Base-by-base conservation (phyloP, 2,329 filamentous ascomycete genomes). In the Pyrenochaeta sp. region DNA sequence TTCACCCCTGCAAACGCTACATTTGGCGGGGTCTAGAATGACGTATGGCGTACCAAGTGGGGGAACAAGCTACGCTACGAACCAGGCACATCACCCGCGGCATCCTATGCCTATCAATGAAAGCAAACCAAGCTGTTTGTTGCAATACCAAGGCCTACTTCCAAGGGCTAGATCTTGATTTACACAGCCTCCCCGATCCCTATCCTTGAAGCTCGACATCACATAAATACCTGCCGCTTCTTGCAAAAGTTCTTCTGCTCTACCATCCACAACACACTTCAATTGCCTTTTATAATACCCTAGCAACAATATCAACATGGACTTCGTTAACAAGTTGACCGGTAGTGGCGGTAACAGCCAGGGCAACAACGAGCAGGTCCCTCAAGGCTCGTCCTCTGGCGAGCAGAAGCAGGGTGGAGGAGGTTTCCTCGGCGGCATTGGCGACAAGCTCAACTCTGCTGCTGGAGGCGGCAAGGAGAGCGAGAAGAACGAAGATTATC, bases 401-500 rank as follows among this genome's bases (percentile, higher is more conserved):
- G 61, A 76, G 53, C 69, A 27, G 23, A 27, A 76, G 61, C 58
- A 76, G 53, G 51, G 71, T 27, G 66, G 68, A 23, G 80, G 81
- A 27, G 78, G 81, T 51, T 81, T 83, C 73, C 72, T 85, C 43
- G 80, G 83, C 55, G 86, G 87, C 55, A 73, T 92, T 60, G 83
- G 86, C 72, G 83, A 88, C 78, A 91, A 90, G 79, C 46, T 93
- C 54, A 91, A 94, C 79, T 72, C 77, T 52, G 81, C 87, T 61
- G 89, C 88, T 17, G 91, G 91, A 31, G 91, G 91, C 47, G 91
- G 91, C 32, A 77, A 77, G 30, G 80, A 90, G 75, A 87, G 88
- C 71, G 91, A 94, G 83, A 88, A 91, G 84, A 90, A 92, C 65
- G 90, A 95, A 76, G 90, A 94, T 69, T 78, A 75, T n/a, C 84